These are phyloP conservation scores for Alternaria tenuissima DNA, from an alignment of 2,329 filamentous ascomycete genomes.

Conservation along the genomic window DNA sequence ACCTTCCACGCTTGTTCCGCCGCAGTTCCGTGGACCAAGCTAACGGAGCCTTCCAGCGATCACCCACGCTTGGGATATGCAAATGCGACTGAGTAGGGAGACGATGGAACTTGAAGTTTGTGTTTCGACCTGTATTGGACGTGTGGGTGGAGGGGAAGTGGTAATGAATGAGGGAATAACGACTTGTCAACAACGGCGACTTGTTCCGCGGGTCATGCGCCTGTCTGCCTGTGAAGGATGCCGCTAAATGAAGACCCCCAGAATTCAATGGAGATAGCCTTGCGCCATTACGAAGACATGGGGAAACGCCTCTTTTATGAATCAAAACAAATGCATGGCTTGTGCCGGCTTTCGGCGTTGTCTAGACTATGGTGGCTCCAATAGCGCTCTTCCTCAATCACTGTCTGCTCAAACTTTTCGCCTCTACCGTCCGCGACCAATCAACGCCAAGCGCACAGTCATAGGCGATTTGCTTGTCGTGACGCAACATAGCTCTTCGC, in stretches of 20 bases:
- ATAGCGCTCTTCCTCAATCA: constrained; percentile 18
- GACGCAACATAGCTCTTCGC: constrained; percentile 14
- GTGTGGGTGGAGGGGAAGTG: background rate
- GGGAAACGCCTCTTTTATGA: constrained; percentile 14
- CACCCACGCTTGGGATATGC: background rate
- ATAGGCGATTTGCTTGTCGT: constrained; percentile 13
- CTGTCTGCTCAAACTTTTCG: constrained; percentile 19
- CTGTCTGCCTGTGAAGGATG: constrained; percentile 7
- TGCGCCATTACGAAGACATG: constrained; percentile 6
- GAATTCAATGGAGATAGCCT: constrained; percentile 8
- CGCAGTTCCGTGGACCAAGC: constrained; percentile 16
- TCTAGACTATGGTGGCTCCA: constrained; percentile 7
- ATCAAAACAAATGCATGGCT: constrained; percentile 2
- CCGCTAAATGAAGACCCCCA: constrained; percentile 13
- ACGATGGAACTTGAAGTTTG: background rate
- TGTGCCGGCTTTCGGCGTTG: constrained; percentile 7
- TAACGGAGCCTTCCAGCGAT: constrained; percentile 5
- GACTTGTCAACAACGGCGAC: constrained; percentile 10
- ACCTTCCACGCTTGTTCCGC: constrained; percentile 13
- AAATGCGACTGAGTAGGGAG: background rate
- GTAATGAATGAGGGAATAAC: background rate
- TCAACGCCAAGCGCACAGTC: constrained; percentile 23
- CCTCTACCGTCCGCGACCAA: constrained; percentile 22
- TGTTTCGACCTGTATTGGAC: background rate
- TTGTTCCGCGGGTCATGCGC: constrained; percentile 17